These are phyloP conservation scores for Penicillium cinerascens DNA, from an alignment of 495 filamentous ascomycete genomes.

Conservation along the genomic window DNA sequence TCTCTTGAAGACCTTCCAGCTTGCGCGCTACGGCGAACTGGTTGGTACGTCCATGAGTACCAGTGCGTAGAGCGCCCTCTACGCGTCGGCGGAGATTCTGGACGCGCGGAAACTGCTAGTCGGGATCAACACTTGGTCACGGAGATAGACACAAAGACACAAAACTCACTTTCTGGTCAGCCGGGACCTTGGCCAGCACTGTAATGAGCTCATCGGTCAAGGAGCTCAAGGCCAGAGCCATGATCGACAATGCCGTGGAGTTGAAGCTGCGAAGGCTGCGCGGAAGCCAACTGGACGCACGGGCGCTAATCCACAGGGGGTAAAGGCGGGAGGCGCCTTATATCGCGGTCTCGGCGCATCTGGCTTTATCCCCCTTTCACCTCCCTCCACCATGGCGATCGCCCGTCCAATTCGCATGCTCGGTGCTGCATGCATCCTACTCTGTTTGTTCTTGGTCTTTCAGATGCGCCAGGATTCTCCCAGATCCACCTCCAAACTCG, in stretches of 20 bases:
- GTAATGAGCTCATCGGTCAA: conserved; percentile 39
- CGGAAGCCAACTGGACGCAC: conserved; percentile 18
- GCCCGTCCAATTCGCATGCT: conserved; percentile 79
- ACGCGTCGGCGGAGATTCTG: conserved; percentile 27
- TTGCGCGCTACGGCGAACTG: conserved; percentile 78
- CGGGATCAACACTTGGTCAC: conserved; percentile 43
- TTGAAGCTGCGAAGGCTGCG: conserved; percentile 2
- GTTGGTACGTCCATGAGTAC: conserved; percentile 70
- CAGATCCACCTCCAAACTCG: conserved; percentile 32
- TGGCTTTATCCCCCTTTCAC: conserved; percentile 16
- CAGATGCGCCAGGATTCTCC: conserved; percentile 56
- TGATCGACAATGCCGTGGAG: conserved; percentile 19
- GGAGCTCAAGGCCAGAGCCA: conserved; percentile 45
- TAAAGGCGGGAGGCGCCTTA: conserved; percentile 22
- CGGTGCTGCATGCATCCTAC: conserved; percentile 61
- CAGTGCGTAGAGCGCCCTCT: conserved; percentile 38
- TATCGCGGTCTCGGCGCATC: not conserved
- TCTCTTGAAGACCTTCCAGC: conserved; percentile 81
- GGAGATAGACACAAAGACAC: conserved; percentile 7
- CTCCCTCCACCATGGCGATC: conserved; percentile 62
- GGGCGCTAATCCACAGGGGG: conserved; percentile 30
- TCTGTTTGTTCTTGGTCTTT: conserved; percentile 73
- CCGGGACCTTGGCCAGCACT: conserved; percentile 22
- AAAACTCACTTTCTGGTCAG: conserved; percentile 26
- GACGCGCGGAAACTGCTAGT: conserved; percentile 29